Percentiles rank a stretch among this genome's conserved stretches.
These are phyloP conservation scores for Pythium plurisporium DNA, from an alignment of 352 stramenopile genomes.

Conservation along the genomic window DNA sequence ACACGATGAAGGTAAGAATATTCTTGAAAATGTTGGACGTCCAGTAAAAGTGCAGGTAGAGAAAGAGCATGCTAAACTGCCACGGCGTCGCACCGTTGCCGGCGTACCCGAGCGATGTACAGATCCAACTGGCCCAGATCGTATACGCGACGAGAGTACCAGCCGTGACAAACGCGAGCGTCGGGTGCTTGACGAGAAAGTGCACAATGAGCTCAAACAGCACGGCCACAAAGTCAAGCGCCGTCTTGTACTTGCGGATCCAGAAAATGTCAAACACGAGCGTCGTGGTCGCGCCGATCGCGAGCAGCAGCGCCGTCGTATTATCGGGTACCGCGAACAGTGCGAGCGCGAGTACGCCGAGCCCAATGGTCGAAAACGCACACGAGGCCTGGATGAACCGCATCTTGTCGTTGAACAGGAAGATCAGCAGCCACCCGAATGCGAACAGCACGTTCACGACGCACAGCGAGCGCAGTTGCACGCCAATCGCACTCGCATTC, in stretches of 20 bases:
- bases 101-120: conserved; percentile 68
- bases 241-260: conserved; percentile 59
- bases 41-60: conserved; percentile 88
- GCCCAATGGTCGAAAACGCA: conserved; percentile 51
- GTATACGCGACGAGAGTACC: conserved; percentile 58
- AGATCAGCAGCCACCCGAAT: conserved; percentile 68
- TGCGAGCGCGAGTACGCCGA: conserved; percentile 45
- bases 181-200: conserved; percentile 50
- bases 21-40: conserved; percentile 86
- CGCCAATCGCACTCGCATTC: conserved; percentile 38
- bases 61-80: conserved; percentile 61
- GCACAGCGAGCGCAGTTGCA: conserved; percentile 59
- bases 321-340: conserved; percentile 58
- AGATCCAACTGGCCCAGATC: conserved; percentile 76
- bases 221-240: conserved; percentile 79
- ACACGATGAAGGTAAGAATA: conserved; percentile 72
- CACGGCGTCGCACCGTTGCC: conserved; percentile 57
- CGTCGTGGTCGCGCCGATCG: conserved; percentile 30
- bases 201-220: conserved; percentile 80
- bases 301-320: conserved; percentile 42
- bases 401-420: conserved; percentile 69
- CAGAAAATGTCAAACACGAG: conserved; percentile 61
- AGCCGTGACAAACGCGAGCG: conserved; percentile 48
- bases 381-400: conserved; percentile 68
- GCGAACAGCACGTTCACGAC: conserved; percentile 69